Evolutionary conservation across 2,329 filamentous ascomycete genomes (phyloP).

Genomic region (Sclerotinia subarctica): DNA sequence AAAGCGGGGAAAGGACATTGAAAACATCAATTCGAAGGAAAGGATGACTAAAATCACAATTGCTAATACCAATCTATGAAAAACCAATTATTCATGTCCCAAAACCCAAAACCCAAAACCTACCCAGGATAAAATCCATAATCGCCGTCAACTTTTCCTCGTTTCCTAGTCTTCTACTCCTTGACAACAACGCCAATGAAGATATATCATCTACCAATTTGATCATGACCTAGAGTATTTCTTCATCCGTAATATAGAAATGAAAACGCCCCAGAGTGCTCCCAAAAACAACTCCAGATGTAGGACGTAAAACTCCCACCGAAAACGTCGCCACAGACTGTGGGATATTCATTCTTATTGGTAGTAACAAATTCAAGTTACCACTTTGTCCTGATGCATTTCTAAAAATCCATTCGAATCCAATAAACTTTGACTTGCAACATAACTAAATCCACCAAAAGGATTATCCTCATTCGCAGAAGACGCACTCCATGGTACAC

Average conservation of each 20-base stretch:
- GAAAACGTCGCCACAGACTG: neutral
- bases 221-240: neutral
- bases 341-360: neutral
- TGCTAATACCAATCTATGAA: neutral
- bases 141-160: neutral
- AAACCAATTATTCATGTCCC: too few species aligned
- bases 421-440: constrained; percentile 38
- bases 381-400: constrained; percentile 24
- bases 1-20: neutral
- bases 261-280: neutral
- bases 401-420: constrained; percentile 33
- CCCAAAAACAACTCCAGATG: neutral
- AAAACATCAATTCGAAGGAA: too few species aligned
- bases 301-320: neutral
- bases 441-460: constrained; percentile 40
- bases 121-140: neutral
- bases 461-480: constrained; percentile 32
- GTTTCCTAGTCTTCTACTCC: neutral
- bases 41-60: neutral
- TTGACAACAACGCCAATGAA: neutral
- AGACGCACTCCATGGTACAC: constrained; percentile 30
- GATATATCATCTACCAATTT: neutral
- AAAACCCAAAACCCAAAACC: neutral
- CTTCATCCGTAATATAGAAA: neutral
- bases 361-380: neutral